Evolutionary conservation across 768 basidiomycete species (phyloP), one percentile per base, ranked within the genome.

Genomic region (Boletus reticulatus): DNA sequence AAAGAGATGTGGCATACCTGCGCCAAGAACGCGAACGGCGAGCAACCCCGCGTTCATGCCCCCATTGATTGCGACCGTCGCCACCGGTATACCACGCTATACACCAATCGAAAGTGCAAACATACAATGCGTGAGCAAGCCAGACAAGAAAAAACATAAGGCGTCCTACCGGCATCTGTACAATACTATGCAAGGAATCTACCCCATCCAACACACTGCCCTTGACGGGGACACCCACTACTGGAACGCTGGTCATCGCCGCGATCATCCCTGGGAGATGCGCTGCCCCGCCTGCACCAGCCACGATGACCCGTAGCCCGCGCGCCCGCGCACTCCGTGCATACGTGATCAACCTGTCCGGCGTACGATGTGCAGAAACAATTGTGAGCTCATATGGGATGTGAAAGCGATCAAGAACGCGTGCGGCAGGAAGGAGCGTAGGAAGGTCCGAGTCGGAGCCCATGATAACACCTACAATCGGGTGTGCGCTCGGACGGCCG

Each of bases 361-460:
- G 95, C 3, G 97, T 99, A 3, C 97, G 85, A 62, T 99, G 97
- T 2, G 97, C 97, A 10, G 94, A 97, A 41, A 97, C 95, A 65
- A 99, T 93, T 12, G 92, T 92, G 11, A 99, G 76, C 69, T 99
- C 96, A 74, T 91, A 97, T 0, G 96, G 92, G 20, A 98, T 75
- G 10, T 68, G 63, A 73, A 98, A 97, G n/a, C 75, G 74, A 62
- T 91, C 87, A 19, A 98, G 82, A 53, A 97, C 85, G 43, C 80
- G 84, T 0, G 96, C 89, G 16, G 91, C 92, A 6, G 94, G 88
- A 16, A 91, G 79, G 88, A 99, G 94, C 19, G 87, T 84, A 0
- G 93, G 92, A n/a, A 99, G 76, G 70, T 99, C 97, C 14, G 96
- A 98, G 73, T 98, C 96, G 11, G 94, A 96, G n/a, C 97, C 97